Base-by-base conservation (phyloP, 75 land plant species). In the Selaginella tamariscina region DNA sequence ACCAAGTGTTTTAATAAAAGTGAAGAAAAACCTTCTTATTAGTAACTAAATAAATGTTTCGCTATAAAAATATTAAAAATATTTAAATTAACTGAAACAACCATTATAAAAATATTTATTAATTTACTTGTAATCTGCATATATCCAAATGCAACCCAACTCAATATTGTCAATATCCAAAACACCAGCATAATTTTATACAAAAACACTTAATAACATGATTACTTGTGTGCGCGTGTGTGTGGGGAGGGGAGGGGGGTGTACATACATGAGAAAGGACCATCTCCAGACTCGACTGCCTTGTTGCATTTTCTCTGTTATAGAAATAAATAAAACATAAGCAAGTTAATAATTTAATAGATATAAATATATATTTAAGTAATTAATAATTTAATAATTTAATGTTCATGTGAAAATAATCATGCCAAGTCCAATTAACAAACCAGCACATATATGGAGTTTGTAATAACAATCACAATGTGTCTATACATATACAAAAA, bases 71-170 rank as follows among this genome's bases (percentile, higher is more conserved):
- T n/a, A n/a, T n/a, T n/a, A n/a, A n/a, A n/a, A n/a, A n/a, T n/a
- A n/a, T n/a, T n/a, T n/a, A n/a, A n/a, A n/a, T n/a, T n/a, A n/a
- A n/a, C n/a, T n/a, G n/a, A n/a, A n/a, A 5, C 5, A 5, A 5
- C 15, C 49, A 39, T 5, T 5, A 5, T 5, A 39, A 39, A 15
- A 39, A 39, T 5, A 39, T 5, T 15, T 39, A 39, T 39, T 15
- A 39, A 15, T n/a, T 68, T 1, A 18, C 86, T 26, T 79, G 1
- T 56, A 65, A n/a, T 79, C 32, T 70, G 80, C 78, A 59, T 67
- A 75, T 44, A 71, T 30, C 85, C 85, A 33, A 78, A 85, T 33
- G 32, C 57, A 0, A 75, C 1, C 77, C 88, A 85, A 32, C 75
- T 75, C 64, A 82, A 33, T 27, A 66, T 54, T 64, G 85, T 85